phyloP scores from a whole-genome alignment of 305 asterid species.

The Fraxinus latifolia region DNA sequence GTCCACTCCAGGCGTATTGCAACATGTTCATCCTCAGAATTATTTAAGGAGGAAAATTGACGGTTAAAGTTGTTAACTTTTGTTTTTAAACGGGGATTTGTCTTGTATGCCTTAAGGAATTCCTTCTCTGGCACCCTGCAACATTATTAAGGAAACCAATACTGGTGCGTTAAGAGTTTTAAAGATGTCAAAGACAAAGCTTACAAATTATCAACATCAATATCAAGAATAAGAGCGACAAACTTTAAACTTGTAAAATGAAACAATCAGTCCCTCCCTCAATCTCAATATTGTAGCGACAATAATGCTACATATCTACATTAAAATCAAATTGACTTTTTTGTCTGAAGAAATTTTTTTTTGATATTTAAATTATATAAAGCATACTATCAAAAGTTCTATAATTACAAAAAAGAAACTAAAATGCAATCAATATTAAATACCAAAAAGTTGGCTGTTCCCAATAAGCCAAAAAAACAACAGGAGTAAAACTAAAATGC shows the following conservation, averaged over 20 bases:
- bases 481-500: slow-evolving; percentile 11
- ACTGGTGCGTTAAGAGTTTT: not conserved
- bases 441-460: slow-evolving; percentile 19
- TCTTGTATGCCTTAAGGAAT: slow-evolving; percentile 77
- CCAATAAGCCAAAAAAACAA: slow-evolving; percentile 16
- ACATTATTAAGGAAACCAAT: slow-evolving; percentile 22
- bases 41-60: slow-evolving; percentile 65
- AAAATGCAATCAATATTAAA: slow-evolving; percentile 12
- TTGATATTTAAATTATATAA: not conserved
- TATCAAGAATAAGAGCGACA: slow-evolving; percentile 17
- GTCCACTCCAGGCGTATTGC: slow-evolving; percentile 97
- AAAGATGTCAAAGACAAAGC: not conserved
- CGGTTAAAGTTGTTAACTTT: slow-evolving; percentile 78
- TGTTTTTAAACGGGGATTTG: slow-evolving; percentile 79
- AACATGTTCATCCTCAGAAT: slow-evolving; percentile 67
- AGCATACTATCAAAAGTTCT: not conserved
- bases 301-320: slow-evolving; percentile 1
- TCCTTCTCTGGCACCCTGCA: slow-evolving; percentile 93
- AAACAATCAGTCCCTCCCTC: not conserved
- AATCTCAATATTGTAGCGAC: not conserved
- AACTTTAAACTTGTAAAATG: slow-evolving; percentile 16
- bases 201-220: slow-evolving; percentile 12
- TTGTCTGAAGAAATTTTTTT: slow-evolving; percentile 1
- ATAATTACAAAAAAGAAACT: not conserved
- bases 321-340: slow-evolving; percentile 18